Base-by-base conservation (phyloP, 2,329 filamentous ascomycete genomes). In the Sarocladium brachiariae region DNA sequence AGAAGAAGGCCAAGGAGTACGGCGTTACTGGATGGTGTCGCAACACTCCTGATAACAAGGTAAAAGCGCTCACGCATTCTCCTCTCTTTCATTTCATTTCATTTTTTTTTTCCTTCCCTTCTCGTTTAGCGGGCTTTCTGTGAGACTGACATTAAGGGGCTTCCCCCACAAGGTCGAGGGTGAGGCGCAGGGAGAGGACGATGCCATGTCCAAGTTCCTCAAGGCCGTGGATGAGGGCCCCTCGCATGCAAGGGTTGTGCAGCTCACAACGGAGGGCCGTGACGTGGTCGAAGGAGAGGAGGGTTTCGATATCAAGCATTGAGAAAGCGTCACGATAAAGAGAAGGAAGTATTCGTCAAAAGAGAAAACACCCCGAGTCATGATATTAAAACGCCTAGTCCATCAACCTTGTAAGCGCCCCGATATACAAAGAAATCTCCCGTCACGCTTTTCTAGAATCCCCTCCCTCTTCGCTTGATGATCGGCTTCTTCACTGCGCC, bases 201-300 rank as follows among this genome's bases (percentile, higher is more conserved):
- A 81, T 1, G 68, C 76, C 2, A 65, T 97, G 23, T 68, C 81
- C 49, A 78, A 81, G 51, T 86, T 96, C 56, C 70, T 95, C 31
- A 80, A 85, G 57, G 83, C 89, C 55, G 71, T 96, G 43, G 78
- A 89, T 60, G 77, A 81, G 49, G 92, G 92, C 0, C 91, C 91
- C 0, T 71, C 75, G 1, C 74, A 80, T 51, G 84, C 91, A 1
- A 78, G 78, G 21, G 92, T 97, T 0, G 81, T 82, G 33, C 83
- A 84, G 58, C 70, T 96, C 7, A 84, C 91, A 55, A 81, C 83
- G 55, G 78, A 83, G 53, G 78, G 85, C 1, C 76, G 89, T 5
- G 77, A 82, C 0, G 60, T 79, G 0, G 76, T 86, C 38, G 75
- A 86, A 2, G 85, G 76, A 6, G 90, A 96, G 63, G 68, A 61